A percentile compares a stretch with the other conserved stretches of the same genome.
phyloP scores from a whole-genome alignment of 495 filamentous ascomycete genomes.

The Copromyces sp. region DNA sequence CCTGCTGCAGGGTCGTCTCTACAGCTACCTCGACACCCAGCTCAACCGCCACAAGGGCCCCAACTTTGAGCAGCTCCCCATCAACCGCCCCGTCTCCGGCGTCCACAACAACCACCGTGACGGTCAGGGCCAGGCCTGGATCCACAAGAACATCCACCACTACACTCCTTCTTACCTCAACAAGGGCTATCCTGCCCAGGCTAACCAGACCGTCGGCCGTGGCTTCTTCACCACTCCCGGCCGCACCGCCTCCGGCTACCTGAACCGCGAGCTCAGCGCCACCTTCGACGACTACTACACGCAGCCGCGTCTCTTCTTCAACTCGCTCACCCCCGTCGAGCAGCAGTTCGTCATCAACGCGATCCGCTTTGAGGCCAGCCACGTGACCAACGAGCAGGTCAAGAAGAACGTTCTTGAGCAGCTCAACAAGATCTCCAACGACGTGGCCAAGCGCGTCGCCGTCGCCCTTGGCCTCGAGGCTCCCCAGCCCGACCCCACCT shows the following conservation, averaged over 20 bases:
- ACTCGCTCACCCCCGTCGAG: constrained; percentile 59
- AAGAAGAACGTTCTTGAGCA: constrained; percentile 56
- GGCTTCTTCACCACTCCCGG: constrained; percentile 67
- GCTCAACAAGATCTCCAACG: constrained; percentile 61
- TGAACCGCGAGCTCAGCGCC: constrained; percentile 48
- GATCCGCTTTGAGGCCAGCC: constrained; percentile 61
- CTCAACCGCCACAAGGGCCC: constrained; percentile 60
- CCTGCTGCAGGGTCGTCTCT: constrained; percentile 62
- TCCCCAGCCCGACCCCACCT: constrained; percentile 50
- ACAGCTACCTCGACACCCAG: constrained; percentile 68
- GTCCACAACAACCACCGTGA: constrained; percentile 73
- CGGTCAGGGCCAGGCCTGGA: constrained; percentile 44
- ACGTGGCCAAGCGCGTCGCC: constrained; percentile 58
- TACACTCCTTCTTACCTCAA: constrained; percentile 63
- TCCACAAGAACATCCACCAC: constrained; percentile 41
- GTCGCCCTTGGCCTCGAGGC: constrained; percentile 47
- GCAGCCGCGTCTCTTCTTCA: constrained; percentile 67
- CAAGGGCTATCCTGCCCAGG: constrained; percentile 53
- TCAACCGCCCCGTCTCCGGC: constrained; percentile 53
- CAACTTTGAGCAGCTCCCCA: constrained; percentile 68
- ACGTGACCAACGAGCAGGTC: constrained; percentile 46
- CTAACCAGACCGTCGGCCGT: constrained; percentile 56
- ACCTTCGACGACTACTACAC: constrained; percentile 70
- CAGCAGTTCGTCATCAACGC: constrained; percentile 73
- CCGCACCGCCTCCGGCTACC: constrained; percentile 41